These are phyloP conservation scores for Aurinia saxatilis DNA, from an alignment of 345 rosid genomes.

Conservation along the genomic window DNA sequence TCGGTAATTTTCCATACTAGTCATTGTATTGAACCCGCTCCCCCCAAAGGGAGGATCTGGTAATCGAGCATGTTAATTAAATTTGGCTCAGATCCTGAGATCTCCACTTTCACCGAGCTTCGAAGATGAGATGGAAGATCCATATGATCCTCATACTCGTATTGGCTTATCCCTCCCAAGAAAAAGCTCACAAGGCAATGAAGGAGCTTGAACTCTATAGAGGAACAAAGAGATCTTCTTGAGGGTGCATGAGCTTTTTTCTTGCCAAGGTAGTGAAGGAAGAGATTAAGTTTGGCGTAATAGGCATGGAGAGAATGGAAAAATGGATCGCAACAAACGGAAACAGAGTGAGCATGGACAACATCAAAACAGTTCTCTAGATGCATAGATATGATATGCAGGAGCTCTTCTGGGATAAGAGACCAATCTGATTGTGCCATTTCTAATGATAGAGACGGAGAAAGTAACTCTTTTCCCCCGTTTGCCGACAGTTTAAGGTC, in stretches of 20 bases:
- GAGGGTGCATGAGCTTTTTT: neutral
- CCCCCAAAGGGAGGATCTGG: neutral
- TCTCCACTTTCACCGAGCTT: neutral
- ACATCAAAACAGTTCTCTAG: too few species aligned
- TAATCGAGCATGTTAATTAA: neutral
- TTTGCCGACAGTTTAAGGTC: too few species aligned
- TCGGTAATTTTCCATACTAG: neutral
- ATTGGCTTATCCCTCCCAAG: neutral
- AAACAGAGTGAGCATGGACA: too few species aligned
- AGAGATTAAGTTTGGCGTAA: too few species aligned
- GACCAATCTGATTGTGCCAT: too few species aligned
- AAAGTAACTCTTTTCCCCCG: too few species aligned
- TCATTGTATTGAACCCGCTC: conserved; percentile 8
- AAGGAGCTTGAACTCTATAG: neutral
- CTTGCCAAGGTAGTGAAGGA: too few species aligned
- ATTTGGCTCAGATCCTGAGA: neutral
- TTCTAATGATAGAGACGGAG: too few species aligned
- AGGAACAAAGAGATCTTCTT: neutral
- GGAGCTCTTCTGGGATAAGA: too few species aligned
- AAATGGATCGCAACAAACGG: too few species aligned
- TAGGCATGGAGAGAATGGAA: too few species aligned
- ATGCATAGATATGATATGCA: too few species aligned
- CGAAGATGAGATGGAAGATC: neutral
- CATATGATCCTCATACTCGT: neutral
- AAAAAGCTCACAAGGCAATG: neutral